Evolutionary conservation across 176 grass and related monocot species (phyloP).

Genomic region (Carex kokanica): DNA sequence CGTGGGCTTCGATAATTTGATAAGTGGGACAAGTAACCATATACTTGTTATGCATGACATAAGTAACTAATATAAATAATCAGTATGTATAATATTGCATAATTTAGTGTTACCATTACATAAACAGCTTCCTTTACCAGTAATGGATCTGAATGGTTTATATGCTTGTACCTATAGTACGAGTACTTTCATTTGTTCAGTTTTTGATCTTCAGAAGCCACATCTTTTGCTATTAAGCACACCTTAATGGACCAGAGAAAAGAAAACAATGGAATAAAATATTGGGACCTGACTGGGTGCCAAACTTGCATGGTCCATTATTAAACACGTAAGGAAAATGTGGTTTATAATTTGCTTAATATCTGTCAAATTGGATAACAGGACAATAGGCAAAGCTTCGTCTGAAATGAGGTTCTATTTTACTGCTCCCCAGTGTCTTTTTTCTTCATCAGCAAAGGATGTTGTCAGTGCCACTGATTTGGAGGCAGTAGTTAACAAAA

Average conservation of each 20-base stretch:
- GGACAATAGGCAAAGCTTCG: conserved; percentile 87
- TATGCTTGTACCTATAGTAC: background rate
- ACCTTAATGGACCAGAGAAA: background rate
- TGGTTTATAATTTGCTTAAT: conserved; percentile 18
- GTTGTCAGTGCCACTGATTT: conserved; percentile 29
- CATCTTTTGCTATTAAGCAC: background rate
- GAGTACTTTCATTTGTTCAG: background rate
- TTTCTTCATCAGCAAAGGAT: conserved; percentile 42
- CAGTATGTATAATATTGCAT: background rate
- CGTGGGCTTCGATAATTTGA: background rate
- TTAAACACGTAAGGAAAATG: background rate
- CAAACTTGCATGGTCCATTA: background rate
- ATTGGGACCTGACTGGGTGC: background rate
- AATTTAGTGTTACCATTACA: background rate
- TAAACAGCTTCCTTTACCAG: background rate
- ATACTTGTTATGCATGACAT: conserved; percentile 22
- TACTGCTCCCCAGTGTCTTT: conserved; percentile 38
- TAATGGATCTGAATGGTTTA: background rate
- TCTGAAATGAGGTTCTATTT: conserved; percentile 92
- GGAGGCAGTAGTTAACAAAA: conserved; percentile 48
- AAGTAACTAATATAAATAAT: background rate
- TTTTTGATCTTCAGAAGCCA: background rate
- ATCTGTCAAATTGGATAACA: conserved; percentile 41
- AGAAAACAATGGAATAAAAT: background rate
- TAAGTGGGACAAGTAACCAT: background rate